These are phyloP conservation scores for Aechmea fasciata DNA, from an alignment of 176 grass and related monocot species.

Conservation along the genomic window DNA sequence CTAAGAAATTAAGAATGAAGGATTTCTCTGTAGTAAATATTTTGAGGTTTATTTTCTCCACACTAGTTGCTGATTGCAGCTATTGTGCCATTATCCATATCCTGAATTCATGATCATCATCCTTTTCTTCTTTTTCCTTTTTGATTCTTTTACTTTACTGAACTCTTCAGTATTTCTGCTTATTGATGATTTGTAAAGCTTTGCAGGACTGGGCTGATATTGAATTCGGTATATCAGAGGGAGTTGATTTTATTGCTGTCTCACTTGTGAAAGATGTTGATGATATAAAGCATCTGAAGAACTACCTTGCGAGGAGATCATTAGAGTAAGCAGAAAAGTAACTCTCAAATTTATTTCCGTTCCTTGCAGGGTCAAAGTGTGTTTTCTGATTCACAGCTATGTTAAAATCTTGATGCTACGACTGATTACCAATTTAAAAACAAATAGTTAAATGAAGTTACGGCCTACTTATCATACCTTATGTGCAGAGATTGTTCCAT, in stretches of 20 bases:
- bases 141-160: constrained; percentile 6
- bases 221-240: constrained; percentile 58
- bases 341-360: constrained; percentile 7
- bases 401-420: not conserved
- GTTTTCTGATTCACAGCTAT: not conserved
- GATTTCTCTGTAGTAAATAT: too few relatives aligned
- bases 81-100: not conserved
- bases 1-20: not conserved
- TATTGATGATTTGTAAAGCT: constrained; percentile 1
- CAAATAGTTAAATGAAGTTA: too few relatives aligned
- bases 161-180: not conserved
- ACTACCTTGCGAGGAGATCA: constrained; percentile 53
- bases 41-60: not conserved
- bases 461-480: too few relatives aligned
- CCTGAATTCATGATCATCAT: not conserved
- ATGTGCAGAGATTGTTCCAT: too few relatives aligned
- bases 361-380: not conserved
- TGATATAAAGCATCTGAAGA: constrained; percentile 54
- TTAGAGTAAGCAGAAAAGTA: constrained; percentile 39
- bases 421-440: not conserved
- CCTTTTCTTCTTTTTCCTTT: not conserved
- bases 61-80: not conserved
- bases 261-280: constrained; percentile 64
- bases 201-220: constrained; percentile 65
- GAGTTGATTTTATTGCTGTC: constrained; percentile 54